A percentile compares a stretch with the other conserved stretches of the same genome.
These are phyloP conservation scores for Dionaea muscipula DNA, from an alignment of 179 eudicot genomes.

Conservation along the genomic window DNA sequence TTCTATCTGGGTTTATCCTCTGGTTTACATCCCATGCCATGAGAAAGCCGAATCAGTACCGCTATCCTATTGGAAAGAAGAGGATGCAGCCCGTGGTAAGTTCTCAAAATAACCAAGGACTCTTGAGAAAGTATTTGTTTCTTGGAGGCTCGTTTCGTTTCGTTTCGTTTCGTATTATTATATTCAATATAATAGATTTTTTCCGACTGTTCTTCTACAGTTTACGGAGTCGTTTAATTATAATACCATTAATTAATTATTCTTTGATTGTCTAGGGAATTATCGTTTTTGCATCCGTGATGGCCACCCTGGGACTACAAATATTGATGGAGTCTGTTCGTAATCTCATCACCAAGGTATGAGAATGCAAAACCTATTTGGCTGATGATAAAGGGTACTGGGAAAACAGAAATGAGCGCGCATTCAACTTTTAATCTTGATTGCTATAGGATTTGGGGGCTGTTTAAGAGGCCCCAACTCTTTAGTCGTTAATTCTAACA, in stretches of 20 bases:
- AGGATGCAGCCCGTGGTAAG: constrained; percentile 96
- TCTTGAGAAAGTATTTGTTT: neutral
- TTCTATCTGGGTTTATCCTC: constrained; percentile 84
- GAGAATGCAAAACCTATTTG: constrained; percentile 7
- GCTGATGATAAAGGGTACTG: neutral
- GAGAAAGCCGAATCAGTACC: constrained; percentile 80
- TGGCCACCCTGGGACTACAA: constrained; percentile 91
- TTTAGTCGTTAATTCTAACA: too few relatives aligned
- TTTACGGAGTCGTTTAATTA: too few relatives aligned
- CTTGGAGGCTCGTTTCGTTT: too few relatives aligned
- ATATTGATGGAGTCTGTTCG: constrained; percentile 77
- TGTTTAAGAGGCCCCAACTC: too few relatives aligned
- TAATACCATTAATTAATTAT: too few relatives aligned
- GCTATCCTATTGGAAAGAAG: constrained; percentile 91
- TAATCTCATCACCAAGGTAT: constrained; percentile 46
- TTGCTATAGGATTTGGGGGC: too few relatives aligned
- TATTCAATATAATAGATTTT: too few relatives aligned
- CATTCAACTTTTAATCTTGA: neutral
- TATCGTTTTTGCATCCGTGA: constrained; percentile 90
- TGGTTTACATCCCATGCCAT: constrained; percentile 97
- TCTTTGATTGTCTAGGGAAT: constrained; percentile 47
- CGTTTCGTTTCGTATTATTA: too few relatives aligned
- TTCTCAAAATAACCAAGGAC: neutral
- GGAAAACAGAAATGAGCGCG: neutral
- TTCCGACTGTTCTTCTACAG: too few relatives aligned